A percentile compares a stretch with the other conserved stretches of the same genome.
Conservation (phyloP, 2,329 filamentous ascomycete genomes). For the Fusarium keratoplasticum region DNA sequence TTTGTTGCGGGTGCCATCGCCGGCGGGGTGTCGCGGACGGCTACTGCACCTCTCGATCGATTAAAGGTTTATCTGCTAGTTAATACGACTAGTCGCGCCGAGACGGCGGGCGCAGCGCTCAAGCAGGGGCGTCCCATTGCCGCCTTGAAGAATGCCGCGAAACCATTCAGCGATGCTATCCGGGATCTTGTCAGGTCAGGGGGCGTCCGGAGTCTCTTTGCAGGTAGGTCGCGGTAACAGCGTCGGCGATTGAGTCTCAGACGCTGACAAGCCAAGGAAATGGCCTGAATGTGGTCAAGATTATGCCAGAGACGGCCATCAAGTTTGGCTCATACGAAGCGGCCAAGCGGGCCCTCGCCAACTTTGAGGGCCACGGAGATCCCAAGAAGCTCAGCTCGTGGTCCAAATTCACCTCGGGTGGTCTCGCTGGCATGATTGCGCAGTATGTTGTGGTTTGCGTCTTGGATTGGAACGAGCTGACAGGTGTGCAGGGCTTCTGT, state of each 20-base stretch:
- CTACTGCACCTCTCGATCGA: slow-evolving; percentile 94
- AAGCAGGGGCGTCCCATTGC: slow-evolving; percentile 76
- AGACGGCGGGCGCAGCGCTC: slow-evolving; percentile 71
- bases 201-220: slow-evolving; percentile 90
- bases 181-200: slow-evolving; percentile 87
- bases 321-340: slow-evolving; percentile 99
- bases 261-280: slow-evolving; percentile 73
- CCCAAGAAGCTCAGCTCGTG: slow-evolving; percentile 81
- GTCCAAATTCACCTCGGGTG: slow-evolving; percentile 92
- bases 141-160: slow-evolving; percentile 73
- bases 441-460: slow-evolving; percentile 69
- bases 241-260: background rate
- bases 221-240: slow-evolving; percentile 70
- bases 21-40: slow-evolving; percentile 93
- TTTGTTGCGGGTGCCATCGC: slow-evolving; percentile 95
- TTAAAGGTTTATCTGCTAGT: slow-evolving; percentile 98
- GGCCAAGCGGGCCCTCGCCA: slow-evolving; percentile 87
- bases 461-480: slow-evolving; percentile 12
- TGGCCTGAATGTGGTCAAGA: slow-evolving; percentile 94
- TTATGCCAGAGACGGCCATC: slow-evolving; percentile 98
- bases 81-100: slow-evolving; percentile 70
- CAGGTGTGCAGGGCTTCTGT: slow-evolving; percentile 75
- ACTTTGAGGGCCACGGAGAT: slow-evolving; percentile 88
- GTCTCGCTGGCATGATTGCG: slow-evolving; percentile 91
- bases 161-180: slow-evolving; percentile 78